Conservation (phyloP, 768 basidiomycete species). For the Exidia glandulosa region DNA sequence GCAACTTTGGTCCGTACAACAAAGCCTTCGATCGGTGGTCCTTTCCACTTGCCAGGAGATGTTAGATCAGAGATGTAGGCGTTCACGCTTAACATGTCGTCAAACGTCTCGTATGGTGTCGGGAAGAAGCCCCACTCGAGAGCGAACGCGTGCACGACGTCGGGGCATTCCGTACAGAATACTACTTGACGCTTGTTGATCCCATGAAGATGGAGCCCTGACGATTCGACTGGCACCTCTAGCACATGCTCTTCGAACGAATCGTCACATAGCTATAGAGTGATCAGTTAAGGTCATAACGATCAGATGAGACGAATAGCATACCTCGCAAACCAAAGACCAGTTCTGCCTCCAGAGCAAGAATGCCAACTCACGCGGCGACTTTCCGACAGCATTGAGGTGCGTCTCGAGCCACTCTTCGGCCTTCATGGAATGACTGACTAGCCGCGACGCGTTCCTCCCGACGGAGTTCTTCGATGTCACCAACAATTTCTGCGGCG, state of each 20-base stretch:
- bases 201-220: slow-evolving; percentile 89
- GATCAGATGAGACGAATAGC: slow-evolving; percentile 10
- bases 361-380: slow-evolving; percentile 61
- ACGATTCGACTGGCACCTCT: slow-evolving; percentile 63
- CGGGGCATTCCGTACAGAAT: slow-evolving; percentile 63
- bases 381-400: slow-evolving; percentile 45
- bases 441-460: slow-evolving; percentile 25
- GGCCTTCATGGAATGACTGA: slow-evolving; percentile 74
- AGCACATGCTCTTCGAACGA: slow-evolving; percentile 95
- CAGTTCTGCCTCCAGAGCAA: slow-evolving; percentile 69
- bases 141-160: slow-evolving; percentile 62
- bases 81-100: slow-evolving; percentile 23
- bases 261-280: slow-evolving; percentile 82
- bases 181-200: slow-evolving; percentile 57
- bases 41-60: slow-evolving; percentile 23
- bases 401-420: slow-evolving; percentile 74
- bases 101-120: slow-evolving; percentile 21
- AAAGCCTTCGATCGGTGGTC: slow-evolving; percentile 31
- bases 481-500: slow-evolving; percentile 60
- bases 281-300: not conserved
- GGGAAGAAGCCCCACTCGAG: slow-evolving; percentile 28
- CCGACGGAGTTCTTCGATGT: slow-evolving; percentile 93
- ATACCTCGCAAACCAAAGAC: slow-evolving; percentile 87
- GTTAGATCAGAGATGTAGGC: slow-evolving; percentile 23
- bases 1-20: slow-evolving; percentile 32